phyloP scores from a whole-genome alignment of 1,284 basidiomycete genomes.

The Ceratorhiza oryzae-sativae region DNA sequence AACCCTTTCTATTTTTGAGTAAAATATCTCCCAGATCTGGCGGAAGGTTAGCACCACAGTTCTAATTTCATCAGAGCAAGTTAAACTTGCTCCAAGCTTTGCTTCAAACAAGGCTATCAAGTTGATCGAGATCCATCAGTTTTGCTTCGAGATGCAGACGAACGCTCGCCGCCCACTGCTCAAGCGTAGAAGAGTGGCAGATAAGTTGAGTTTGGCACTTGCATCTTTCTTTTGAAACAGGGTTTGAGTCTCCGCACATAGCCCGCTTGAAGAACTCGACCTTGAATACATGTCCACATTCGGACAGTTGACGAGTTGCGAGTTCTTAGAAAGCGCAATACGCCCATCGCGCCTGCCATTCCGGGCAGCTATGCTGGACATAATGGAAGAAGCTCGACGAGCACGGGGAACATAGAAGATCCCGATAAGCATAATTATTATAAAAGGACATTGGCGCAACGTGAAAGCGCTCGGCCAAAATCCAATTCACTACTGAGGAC shows the following conservation, averaged over 20 bases:
- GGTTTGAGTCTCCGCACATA: neutral
- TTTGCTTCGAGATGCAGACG: neutral
- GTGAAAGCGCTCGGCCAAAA: too few species aligned
- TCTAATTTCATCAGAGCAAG: too few species aligned
- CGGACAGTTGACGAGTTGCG: neutral
- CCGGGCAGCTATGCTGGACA: neutral
- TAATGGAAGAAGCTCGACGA: too few species aligned
- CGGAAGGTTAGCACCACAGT: too few species aligned
- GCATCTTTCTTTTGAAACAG: neutral
- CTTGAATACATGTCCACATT: neutral
- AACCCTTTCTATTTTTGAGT: too few species aligned
- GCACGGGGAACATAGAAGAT: too few species aligned
- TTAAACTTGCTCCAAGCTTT: too few species aligned
- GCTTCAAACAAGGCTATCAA: neutral
- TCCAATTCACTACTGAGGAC: too few species aligned
- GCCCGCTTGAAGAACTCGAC: slow-evolving; percentile 3
- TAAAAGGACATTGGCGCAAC: too few species aligned
- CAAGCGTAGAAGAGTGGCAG: neutral
- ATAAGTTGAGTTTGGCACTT: neutral
- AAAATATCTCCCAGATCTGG: too few species aligned
- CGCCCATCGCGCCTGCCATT: slow-evolving; percentile 22
- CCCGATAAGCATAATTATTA: too few species aligned
- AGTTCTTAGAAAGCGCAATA: slow-evolving; percentile 8
- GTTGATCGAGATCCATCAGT: neutral
- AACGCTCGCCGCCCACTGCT: neutral